These are phyloP conservation scores for Acanthamoeba royreba DNA, from an alignment of 208 protist genomes.

Conservation along the genomic window DNA sequence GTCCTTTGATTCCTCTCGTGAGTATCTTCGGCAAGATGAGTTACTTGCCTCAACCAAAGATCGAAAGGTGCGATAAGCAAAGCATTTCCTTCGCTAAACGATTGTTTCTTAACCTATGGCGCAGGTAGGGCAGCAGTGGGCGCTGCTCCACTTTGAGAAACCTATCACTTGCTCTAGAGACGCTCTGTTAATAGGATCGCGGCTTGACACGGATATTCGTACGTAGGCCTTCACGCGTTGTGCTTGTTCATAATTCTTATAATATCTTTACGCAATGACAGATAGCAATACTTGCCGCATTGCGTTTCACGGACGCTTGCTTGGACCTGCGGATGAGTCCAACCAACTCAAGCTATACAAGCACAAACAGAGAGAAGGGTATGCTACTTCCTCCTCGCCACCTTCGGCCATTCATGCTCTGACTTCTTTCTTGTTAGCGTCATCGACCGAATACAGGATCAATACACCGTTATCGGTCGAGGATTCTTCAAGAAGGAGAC, in stretches of 20 bases:
- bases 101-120: too few species aligned
- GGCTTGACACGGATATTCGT: slow-evolving; percentile 57
- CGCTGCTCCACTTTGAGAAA: slow-evolving; percentile 65
- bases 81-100: too few species aligned
- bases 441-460: slow-evolving; percentile 37
- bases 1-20: background rate
- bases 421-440: background rate
- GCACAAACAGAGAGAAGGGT: slow-evolving; percentile 31
- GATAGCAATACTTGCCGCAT: slow-evolving; percentile 49
- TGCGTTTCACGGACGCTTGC: slow-evolving; percentile 58
- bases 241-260: too few species aligned
- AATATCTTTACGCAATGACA: too few species aligned
- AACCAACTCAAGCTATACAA: slow-evolving; percentile 55
- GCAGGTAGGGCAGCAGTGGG: slow-evolving; percentile 47
- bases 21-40: background rate
- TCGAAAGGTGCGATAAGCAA: background rate
- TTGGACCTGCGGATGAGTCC: background rate
- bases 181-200: slow-evolving; percentile 57
- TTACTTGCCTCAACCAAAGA: background rate
- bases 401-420: too few species aligned
- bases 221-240: too few species aligned
- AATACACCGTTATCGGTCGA: slow-evolving; percentile 58
- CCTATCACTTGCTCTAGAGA: slow-evolving; percentile 47
- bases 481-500: slow-evolving; percentile 67
- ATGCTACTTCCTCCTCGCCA: too few species aligned